Conservation (phyloP, 2,329 filamentous ascomycete species). For the Penicillium sp. region DNA sequence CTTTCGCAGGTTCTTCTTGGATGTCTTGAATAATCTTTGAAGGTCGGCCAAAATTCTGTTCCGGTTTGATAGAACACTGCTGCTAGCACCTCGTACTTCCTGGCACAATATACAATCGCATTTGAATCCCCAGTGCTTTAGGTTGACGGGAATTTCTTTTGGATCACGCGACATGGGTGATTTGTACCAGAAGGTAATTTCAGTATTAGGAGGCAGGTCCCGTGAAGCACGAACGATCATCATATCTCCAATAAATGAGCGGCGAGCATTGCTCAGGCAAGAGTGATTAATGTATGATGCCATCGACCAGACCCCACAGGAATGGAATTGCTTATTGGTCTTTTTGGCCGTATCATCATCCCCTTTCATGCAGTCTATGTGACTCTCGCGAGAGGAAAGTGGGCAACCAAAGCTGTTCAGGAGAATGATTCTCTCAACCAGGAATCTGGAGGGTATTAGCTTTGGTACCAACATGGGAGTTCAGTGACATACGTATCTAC, state of each 20-base stretch:
- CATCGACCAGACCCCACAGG: conserved; percentile 50
- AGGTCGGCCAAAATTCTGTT: conserved; percentile 10
- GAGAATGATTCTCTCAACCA: conserved; percentile 45
- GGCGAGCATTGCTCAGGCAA: conserved; percentile 50
- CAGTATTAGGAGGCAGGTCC: conserved; percentile 47
- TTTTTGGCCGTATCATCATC: neutral
- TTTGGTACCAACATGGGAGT: neutral
- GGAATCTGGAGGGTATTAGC: conserved; percentile 41
- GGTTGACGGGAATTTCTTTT: neutral
- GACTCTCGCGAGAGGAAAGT: conserved; percentile 22
- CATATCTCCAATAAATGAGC: conserved; percentile 57
- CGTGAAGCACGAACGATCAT: conserved; percentile 50
- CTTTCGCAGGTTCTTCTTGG: neutral
- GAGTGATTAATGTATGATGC: conserved; percentile 56
- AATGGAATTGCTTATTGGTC: conserved; percentile 15
- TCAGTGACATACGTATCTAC: conserved; percentile 48
- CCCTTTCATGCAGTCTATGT: conserved; percentile 14
- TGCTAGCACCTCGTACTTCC: conserved; percentile 11
- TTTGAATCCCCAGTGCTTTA: conserved; percentile 28
- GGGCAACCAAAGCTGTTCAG: conserved; percentile 49
- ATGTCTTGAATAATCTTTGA: neutral
- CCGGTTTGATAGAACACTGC: conserved; percentile 14
- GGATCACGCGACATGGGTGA: conserved; percentile 13
- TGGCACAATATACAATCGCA: conserved; percentile 27
- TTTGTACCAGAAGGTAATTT: conserved; percentile 49